A percentile compares a stretch with the other conserved stretches of the same genome.
Evolutionary conservation across 306 rosid species (phyloP).

Genomic region (Parietaria judaica): DNA sequence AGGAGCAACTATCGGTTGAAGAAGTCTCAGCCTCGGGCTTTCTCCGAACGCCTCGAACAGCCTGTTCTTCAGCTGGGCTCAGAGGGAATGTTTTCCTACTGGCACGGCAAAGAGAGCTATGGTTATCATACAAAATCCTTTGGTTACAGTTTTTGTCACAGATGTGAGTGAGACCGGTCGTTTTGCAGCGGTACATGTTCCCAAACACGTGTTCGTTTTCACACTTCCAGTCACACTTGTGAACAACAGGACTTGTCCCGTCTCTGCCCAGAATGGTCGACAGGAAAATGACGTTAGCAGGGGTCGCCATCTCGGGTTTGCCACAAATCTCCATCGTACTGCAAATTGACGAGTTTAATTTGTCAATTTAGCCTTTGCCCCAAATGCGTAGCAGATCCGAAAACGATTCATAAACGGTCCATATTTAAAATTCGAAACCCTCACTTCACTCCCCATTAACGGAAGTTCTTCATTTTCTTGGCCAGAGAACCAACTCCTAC

Average conservation of each 20-base stretch:
- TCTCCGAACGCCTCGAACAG: constrained; percentile 73
- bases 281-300: constrained; percentile 81
- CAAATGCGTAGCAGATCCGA: constrained; percentile 50
- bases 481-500: constrained; percentile 3
- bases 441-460: neutral
- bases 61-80: constrained; percentile 64
- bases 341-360: constrained; percentile 33
- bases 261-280: constrained; percentile 85
- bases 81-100: constrained; percentile 68
- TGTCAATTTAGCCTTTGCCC: constrained; percentile 37
- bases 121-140: constrained; percentile 92
- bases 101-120: constrained; percentile 81
- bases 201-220: constrained; percentile 86
- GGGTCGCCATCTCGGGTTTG: constrained; percentile 60
- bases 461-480: neutral
- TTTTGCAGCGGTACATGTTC: constrained; percentile 90
- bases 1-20: constrained; percentile 42
- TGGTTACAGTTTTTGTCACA: constrained; percentile 98
- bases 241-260: constrained; percentile 48
- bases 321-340: constrained; percentile 76
- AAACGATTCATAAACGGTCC: constrained; percentile 41
- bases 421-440: constrained; percentile 26
- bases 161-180: constrained; percentile 89
- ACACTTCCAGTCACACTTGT: constrained; percentile 96
- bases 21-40: constrained; percentile 64